Base-by-base conservation (phyloP, 2,329 filamentous ascomycete genomes). In the Coniochaeta sp. region DNA sequence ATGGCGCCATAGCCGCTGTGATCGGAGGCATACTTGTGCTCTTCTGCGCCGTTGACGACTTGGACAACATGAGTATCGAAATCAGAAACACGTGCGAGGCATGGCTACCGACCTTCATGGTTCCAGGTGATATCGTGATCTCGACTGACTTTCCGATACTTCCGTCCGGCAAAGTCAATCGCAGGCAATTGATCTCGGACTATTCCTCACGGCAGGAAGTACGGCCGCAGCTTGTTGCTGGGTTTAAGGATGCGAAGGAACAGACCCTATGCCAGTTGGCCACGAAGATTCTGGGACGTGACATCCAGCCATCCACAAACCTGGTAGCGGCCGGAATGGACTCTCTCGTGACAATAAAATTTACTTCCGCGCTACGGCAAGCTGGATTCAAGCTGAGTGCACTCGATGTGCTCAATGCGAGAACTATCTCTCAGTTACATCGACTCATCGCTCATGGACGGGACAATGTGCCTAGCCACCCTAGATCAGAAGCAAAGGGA, bases 21-120 rank as follows among this genome's bases (percentile, higher is more conserved):
- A 75, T 91, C 31, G 78, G 81, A 2, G 86, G 87, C 7, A 82
- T 81, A 3, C 74, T 97, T n/a, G 82, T 96, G 14, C 83, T 86
- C 0, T 96, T 93, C 69, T 90, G 88, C 64, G 82, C 87, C 6
- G 75, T 82, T 1, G 81, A 84, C 38, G 66, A 17, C 17, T 31
- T 61, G 1, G 64, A 67, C 6, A 68, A 70, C 6, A 66, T 77
- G 61, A 75, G 73, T 19, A 72, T 70, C 36, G 70, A 71, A 31
- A 76, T 96, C 12, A 68, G 83, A 34, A 69, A 78, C 17, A 81
- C 78, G 5, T 96, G 91, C 72, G 80, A 79, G 58, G 79, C 80
- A 58, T 96, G 91, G 90, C 79, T 97, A 1, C 91, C 92, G 0
- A 78, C 80, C 4, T 95, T 88, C 69, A 96, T 96, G 93, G 75